phyloP scores from a whole-genome alignment of 768 basidiomycete genomes.

The Phanerochaete carnosa region DNA sequence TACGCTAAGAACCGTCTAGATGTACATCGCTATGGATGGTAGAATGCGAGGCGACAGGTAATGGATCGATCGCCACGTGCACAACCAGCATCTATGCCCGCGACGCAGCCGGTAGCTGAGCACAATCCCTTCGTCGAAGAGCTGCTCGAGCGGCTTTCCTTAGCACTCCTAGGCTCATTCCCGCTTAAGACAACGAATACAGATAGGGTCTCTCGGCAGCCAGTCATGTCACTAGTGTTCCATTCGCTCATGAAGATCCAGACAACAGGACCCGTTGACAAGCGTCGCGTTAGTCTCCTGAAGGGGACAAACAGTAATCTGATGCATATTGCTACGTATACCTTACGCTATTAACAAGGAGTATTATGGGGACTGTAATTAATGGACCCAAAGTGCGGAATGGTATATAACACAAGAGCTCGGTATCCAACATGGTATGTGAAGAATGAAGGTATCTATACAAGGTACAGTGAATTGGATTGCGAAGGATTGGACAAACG shows the following conservation, averaged over 20 bases:
- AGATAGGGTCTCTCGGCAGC: no score
- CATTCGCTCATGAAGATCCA: neutral
- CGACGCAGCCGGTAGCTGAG: no score
- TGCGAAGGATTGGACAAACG: neutral
- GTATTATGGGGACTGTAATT: neutral
- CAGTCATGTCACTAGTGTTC: neutral
- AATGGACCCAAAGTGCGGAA: conserved; percentile 1
- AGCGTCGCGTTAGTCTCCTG: neutral
- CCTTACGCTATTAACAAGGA: conserved; percentile 2
- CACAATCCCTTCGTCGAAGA: no score
- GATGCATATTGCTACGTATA: neutral
- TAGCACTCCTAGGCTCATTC: no score
- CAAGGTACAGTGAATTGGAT: neutral
- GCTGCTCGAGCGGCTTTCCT: no score
- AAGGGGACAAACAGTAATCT: neutral
- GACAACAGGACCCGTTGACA: neutral
- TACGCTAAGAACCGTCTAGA: no score
- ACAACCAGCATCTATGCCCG: neutral
- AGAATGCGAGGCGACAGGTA: no score
- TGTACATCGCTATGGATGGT: no score
- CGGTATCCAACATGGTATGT: conserved; percentile 2
- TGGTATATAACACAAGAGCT: conserved; percentile 2
- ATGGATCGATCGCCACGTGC: neutral
- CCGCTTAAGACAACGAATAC: no score
- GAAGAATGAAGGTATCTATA: conserved; percentile 5